These are phyloP conservation scores for Aspergillus felis DNA, from an alignment of 2,329 filamentous ascomycete genomes.

Conservation along the genomic window DNA sequence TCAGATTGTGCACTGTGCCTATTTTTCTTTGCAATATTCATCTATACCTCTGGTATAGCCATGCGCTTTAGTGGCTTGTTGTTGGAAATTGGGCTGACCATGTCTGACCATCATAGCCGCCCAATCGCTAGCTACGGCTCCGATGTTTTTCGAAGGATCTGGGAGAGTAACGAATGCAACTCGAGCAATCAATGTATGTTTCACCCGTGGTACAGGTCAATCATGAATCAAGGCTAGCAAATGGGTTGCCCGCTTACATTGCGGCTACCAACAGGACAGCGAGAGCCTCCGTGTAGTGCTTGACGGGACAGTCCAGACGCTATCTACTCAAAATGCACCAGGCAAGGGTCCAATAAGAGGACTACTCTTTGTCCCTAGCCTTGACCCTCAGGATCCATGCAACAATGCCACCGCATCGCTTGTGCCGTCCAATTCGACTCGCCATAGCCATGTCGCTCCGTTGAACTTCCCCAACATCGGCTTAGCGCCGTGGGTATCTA, in stretches of 20 bases:
- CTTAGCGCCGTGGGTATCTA: conserved; percentile 79
- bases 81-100: background rate
- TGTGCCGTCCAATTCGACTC: conserved; percentile 72
- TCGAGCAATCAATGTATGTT: conserved; percentile 34
- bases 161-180: conserved; percentile 29
- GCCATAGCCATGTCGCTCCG: conserved; percentile 62
- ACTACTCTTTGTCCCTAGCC: conserved; percentile 78
- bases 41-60: too few relatives aligned
- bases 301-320: conserved; percentile 64
- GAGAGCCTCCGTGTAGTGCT: conserved; percentile 34
- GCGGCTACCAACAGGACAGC: conserved; percentile 21
- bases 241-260: background rate
- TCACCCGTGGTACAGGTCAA: conserved; percentile 1
- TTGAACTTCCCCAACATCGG: conserved; percentile 70
- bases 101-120: conserved; percentile 14
- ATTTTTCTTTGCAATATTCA: background rate
- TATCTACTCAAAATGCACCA: conserved; percentile 65
- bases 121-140: conserved; percentile 26
- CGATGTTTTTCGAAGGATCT: conserved; percentile 34
- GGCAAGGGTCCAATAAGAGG: conserved; percentile 65
- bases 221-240: background rate
- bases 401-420: conserved; percentile 58
- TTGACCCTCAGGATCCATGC: conserved; percentile 59
- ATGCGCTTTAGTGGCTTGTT: background rate
- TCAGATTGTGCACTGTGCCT: background rate